phyloP scores from a whole-genome alignment of 495 filamentous ascomycete species.

The Penicillium maclennaniae region DNA sequence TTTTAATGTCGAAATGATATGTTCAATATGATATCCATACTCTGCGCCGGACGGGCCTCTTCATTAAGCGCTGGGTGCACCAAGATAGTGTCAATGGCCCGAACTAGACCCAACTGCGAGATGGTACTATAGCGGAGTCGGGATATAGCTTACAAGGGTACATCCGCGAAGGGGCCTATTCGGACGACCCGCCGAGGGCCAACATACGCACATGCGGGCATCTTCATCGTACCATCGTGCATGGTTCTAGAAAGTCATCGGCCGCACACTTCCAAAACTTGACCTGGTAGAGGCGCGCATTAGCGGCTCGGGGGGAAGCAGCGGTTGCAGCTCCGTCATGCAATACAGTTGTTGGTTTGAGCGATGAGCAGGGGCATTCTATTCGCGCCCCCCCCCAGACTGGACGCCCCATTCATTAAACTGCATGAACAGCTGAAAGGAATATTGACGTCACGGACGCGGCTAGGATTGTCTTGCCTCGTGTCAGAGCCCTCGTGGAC shows the following conservation, averaged over 20 bases:
- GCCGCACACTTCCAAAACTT: conserved; percentile 16
- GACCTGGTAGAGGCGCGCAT: conserved; percentile 27
- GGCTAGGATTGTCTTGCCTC: not conserved
- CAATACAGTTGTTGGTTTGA: conserved; percentile 19
- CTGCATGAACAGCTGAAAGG: conserved; percentile 14
- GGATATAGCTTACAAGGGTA: not conserved
- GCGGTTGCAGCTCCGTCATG: conserved; percentile 24
- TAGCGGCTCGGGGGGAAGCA: conserved; percentile 38
- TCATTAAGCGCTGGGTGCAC: not conserved
- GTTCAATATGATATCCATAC: not conserved
- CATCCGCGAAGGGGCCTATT: not conserved
- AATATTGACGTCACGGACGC: conserved; percentile 14
- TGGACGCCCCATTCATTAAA: conserved; percentile 2
- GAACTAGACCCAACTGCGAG: not conserved
- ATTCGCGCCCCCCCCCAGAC: conserved; percentile 3
- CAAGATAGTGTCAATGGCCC: not conserved
- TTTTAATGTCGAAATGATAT: not conserved
- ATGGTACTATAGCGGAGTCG: not conserved
- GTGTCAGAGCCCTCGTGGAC: not conserved
- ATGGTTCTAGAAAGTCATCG: conserved; percentile 28
- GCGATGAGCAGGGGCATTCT: conserved; percentile 5
- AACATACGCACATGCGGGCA: conserved; percentile 1
- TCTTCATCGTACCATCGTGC: conserved; percentile 2
- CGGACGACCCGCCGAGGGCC: conserved; percentile 1
- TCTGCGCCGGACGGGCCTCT: not conserved